Evolutionary conservation across 257 asterid species (phyloP).

Genomic region (Anisodus acutangulus): DNA sequence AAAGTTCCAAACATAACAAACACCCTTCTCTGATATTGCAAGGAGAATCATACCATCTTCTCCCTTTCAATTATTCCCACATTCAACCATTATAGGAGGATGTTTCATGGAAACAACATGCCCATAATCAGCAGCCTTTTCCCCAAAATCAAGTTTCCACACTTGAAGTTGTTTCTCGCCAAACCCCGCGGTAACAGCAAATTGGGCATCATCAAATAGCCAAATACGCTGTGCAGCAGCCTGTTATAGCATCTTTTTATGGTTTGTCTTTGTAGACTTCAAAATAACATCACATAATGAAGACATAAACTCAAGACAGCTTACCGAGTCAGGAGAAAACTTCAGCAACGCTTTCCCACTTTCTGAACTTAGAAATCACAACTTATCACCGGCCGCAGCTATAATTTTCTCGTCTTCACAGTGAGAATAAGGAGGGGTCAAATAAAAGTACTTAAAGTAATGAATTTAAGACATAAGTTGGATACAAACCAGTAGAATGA

Average conservation of each 20-base stretch:
- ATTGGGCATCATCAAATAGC: conserved; percentile 39
- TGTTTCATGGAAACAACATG: conserved; percentile 40
- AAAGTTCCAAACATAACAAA: conserved; percentile 43
- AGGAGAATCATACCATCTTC: conserved; percentile 40
- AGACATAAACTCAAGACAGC: conserved; percentile 8
- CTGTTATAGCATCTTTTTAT: conserved; percentile 31
- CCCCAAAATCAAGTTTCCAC: conserved; percentile 38
- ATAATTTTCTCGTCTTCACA: conserved; percentile 38
- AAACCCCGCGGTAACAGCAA: conserved; percentile 38
- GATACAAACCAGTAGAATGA: conserved; percentile 36
- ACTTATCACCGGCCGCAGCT: conserved; percentile 40
- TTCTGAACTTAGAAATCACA: conserved; percentile 37
- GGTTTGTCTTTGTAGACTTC: conserved; percentile 3
- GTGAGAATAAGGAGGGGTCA: conserved; percentile 31
- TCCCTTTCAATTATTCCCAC: conserved; percentile 37
- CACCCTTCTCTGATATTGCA: conserved; percentile 43
- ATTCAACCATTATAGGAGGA: conserved; percentile 38
- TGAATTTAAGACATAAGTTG: not conserved
- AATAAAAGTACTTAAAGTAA: not conserved
- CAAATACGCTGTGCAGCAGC: conserved; percentile 35
- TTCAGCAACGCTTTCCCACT: conserved; percentile 40
- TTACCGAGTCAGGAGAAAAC: conserved; percentile 41
- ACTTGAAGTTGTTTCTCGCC: conserved; percentile 41
- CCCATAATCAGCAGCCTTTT: conserved; percentile 30
- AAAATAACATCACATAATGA: not conserved